Percentiles rank a stretch among this genome's conserved stretches.
Conservation (phyloP, 148 eudicot species). For the Arbutus unedo region DNA sequence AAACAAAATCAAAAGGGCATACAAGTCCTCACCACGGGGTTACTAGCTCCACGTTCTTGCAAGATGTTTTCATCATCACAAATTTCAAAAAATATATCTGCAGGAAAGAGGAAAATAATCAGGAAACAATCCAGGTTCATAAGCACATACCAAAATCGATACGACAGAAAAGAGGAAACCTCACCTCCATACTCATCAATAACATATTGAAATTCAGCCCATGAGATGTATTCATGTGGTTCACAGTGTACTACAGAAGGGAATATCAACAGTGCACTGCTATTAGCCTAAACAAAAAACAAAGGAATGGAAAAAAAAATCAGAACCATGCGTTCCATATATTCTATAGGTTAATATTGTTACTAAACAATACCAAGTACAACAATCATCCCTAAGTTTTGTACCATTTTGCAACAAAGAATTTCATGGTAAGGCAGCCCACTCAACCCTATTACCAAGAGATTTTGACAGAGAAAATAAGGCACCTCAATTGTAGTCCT, state of each 20-base stretch:
- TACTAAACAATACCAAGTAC: neutral
- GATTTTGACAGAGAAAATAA: constrained; percentile 6
- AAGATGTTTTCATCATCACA: constrained; percentile 44
- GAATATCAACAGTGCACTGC: constrained; percentile 41
- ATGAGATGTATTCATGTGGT: constrained; percentile 52
- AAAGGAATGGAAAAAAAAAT: neutral
- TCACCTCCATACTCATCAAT: constrained; percentile 54
- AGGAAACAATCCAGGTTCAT: neutral
- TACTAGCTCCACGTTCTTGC: constrained; percentile 48
- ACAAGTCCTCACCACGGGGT: constrained; percentile 45
- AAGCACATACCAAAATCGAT: neutral
- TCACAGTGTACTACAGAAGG: constrained; percentile 46
- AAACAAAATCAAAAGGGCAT: neutral
- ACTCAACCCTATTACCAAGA: neutral
- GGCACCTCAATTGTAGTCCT: constrained; percentile 51
- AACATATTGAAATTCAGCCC: constrained; percentile 47
- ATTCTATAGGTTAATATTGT: neutral
- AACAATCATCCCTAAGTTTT: neutral
- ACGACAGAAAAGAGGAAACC: constrained; percentile 1
- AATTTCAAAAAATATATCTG: constrained; percentile 52
- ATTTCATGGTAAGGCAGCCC: neutral
- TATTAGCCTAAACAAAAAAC: constrained; percentile 35
- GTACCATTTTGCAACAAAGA: neutral
- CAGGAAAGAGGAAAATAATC: neutral
- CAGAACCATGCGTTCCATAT: neutral